phyloP scores from a whole-genome alignment of 176 grass and related monocot species.

The Stipa capillata region DNA sequence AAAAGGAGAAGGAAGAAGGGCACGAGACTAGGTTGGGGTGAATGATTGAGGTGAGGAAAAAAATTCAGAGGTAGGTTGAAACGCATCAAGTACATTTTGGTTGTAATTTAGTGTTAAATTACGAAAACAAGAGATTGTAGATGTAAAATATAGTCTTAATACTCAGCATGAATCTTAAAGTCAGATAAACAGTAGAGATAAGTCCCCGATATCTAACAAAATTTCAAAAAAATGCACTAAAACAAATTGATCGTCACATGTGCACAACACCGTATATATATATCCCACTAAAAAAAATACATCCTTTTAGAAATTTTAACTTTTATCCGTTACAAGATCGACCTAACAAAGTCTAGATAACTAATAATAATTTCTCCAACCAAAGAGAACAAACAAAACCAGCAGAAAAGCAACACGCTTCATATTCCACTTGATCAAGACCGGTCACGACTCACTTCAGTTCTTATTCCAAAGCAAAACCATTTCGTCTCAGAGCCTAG shows the following conservation, averaged over 20 bases:
- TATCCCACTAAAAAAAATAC: background rate
- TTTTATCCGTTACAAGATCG: background rate
- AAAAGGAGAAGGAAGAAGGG: too few relatives aligned
- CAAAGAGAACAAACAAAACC: background rate
- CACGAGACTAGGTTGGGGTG: too few relatives aligned
- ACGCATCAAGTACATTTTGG: too few relatives aligned
- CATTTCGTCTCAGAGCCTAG: background rate
- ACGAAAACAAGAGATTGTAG: too few relatives aligned
- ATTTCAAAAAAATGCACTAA: too few relatives aligned
- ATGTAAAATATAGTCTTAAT: too few relatives aligned
- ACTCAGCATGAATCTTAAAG: too few relatives aligned
- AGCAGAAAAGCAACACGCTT: background rate
- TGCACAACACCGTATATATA: background rate
- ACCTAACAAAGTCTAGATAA: background rate
- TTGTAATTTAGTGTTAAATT: too few relatives aligned
- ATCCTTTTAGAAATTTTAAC: background rate
- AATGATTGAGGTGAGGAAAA: too few relatives aligned
- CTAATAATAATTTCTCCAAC: background rate
- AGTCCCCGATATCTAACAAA: too few relatives aligned
- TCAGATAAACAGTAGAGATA: too few relatives aligned
- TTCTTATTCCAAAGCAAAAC: conserved; percentile 21
- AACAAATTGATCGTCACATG: background rate
- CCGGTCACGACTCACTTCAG: conserved; percentile 21
- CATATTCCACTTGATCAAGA: conserved; percentile 16
- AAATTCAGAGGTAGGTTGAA: too few relatives aligned